These are phyloP conservation scores for Sugiyamaella valdiviana DNA, from an alignment of 805 yeast genomes.

Conservation along the genomic window DNA sequence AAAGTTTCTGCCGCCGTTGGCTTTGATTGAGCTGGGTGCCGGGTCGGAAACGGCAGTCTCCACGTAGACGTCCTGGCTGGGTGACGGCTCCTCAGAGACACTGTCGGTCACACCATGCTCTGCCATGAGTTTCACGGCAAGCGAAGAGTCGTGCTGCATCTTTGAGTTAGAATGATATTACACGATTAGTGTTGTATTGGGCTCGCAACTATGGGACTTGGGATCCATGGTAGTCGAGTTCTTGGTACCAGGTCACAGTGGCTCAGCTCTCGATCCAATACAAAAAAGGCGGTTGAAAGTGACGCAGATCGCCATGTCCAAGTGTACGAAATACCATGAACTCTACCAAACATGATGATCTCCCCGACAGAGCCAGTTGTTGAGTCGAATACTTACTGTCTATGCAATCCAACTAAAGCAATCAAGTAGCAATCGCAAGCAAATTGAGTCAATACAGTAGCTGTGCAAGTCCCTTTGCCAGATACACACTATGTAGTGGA, in stretches of 20 bases:
- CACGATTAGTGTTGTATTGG: background rate
- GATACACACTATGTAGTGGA: background rate
- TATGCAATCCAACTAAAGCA: background rate
- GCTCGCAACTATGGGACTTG: no score
- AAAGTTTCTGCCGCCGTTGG: conserved; percentile 6
- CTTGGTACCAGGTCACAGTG: no score
- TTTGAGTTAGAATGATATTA: background rate
- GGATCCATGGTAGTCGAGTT: no score
- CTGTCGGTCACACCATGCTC: conserved; percentile 14
- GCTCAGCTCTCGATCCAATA: no score
- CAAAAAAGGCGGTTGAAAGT: no score
- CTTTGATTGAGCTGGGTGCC: background rate
- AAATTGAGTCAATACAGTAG: background rate
- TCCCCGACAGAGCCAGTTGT: background rate
- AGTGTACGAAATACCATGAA: no score
- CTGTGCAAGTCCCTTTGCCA: background rate
- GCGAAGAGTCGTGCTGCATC: conserved; percentile 6
- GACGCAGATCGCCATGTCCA: no score
- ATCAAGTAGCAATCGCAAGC: background rate
- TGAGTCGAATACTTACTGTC: background rate
- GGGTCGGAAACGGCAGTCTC: background rate
- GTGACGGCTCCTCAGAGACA: conserved; percentile 1
- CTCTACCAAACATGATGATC: no score
- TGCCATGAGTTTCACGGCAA: conserved; percentile 21
- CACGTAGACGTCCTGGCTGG: background rate